Evolutionary conservation across 805 yeast species (phyloP).

Genomic region (Ogataea salicorniae): DNA sequence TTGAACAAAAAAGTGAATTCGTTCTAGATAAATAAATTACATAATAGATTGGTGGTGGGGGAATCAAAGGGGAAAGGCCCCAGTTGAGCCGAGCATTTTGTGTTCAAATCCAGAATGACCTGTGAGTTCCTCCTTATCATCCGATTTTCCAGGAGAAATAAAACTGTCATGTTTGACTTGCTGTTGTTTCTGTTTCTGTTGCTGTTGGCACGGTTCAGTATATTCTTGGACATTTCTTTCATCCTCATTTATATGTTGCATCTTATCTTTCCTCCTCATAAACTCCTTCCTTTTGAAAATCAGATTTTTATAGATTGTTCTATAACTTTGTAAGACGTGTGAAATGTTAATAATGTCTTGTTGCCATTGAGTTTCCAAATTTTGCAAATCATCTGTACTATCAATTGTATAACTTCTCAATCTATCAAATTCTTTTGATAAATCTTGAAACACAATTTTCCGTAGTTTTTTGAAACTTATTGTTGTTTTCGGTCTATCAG

Average conservation of each 20-base stretch:
- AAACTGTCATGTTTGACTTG: no score
- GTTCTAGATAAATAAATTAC: no score
- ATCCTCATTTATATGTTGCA: background rate
- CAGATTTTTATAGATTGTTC: slow-evolving; percentile 8
- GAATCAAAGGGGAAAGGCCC: no score
- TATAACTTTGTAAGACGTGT: slow-evolving; percentile 11
- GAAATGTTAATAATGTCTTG: slow-evolving; percentile 7
- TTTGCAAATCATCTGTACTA: background rate
- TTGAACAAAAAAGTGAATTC: no score
- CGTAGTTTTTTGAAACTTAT: no score
- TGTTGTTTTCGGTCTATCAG: background rate
- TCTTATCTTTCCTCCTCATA: background rate
- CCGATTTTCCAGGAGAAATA: background rate
- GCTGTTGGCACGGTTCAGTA: background rate
- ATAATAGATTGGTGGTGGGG: no score
- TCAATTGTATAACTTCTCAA: slow-evolving; percentile 2
- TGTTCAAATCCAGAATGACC: background rate
- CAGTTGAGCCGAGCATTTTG: no score
- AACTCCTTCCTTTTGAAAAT: slow-evolving; percentile 10
- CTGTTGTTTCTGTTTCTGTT: no score
- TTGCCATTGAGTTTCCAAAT: slow-evolving; percentile 8
- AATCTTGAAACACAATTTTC: slow-evolving; percentile 1
- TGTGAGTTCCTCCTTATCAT: background rate
- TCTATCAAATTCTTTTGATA: background rate
- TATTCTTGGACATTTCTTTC: background rate